Evolutionary conservation across 2,329 filamentous ascomycete genomes (phyloP), one percentile per base, ranked within the genome.

Genomic region (Neophaeococcomyces aloes): DNA sequence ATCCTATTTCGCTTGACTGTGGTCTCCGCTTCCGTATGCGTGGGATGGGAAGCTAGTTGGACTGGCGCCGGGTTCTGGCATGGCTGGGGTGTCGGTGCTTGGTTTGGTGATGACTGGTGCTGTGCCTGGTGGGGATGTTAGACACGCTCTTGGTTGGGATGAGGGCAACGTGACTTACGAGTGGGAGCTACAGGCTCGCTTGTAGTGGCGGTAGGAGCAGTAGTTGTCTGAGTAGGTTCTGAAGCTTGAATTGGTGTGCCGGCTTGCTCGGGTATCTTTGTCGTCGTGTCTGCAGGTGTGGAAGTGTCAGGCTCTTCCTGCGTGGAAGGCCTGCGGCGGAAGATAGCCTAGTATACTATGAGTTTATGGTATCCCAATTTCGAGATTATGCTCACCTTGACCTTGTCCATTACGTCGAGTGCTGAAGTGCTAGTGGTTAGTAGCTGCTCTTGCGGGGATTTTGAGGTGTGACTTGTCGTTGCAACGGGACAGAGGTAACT

Each of bases 381-480:
- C 15, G 18, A 8, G 18, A 14, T 5, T 3, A 21, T 14, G 35
- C n/a, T 7, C 13, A 38, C 35, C 45, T 55, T 55, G 51, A 55
- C 30, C 45, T 53, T 55, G 34, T 55, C 53, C 51, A 55, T 52
- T 38, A 46, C 47, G 51, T 53, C 50, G 38, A 48, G 48, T 10
- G 49, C 49, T 53, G 33, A 33, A 23, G 29, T 14, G 32, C n/a
- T 38, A 35, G 23, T 46, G 17, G 45, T 44, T 35, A 48, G 49
- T 47, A 43, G 25, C 17, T 29, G 21, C 43, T 39, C n/a, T 29
- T 41, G 8, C 11, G n/a, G 23, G 27, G 10, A 27, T 43, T 38
- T 42, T 23, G 32, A 19, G 29, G 23, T 10, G 19, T 36, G n/a
- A 27, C 29, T 30, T 21, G 36, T 40, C 29, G 39, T 14, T 25